phyloP scores from a whole-genome alignment of 2,329 filamentous ascomycete species.

The Fusarium clavum region DNA sequence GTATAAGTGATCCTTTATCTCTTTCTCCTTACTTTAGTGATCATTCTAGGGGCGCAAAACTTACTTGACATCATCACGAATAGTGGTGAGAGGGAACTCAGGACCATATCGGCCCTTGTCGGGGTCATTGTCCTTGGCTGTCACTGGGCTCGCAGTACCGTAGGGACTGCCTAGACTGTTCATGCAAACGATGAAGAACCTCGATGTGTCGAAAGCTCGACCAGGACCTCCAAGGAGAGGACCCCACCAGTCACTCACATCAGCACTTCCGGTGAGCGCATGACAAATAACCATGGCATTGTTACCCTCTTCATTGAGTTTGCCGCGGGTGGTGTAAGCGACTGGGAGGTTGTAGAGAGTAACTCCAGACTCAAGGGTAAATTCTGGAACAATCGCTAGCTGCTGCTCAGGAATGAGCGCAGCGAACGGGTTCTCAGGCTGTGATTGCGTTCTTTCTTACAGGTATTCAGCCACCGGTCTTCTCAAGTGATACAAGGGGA shows the following conservation, averaged over 20 bases:
- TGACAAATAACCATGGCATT: conserved; percentile 85
- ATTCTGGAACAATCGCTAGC: conserved; percentile 86
- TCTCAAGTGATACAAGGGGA: conserved; percentile 23
- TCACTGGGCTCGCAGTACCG: conserved; percentile 88
- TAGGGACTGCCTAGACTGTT: conserved; percentile 89
- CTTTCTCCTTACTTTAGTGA: background rate
- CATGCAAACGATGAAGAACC: conserved; percentile 88
- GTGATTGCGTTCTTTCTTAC: conserved; percentile 72
- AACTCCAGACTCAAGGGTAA: conserved; percentile 92
- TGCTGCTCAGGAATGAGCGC: conserved; percentile 88
- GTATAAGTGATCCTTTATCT: background rate
- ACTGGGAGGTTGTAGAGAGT: conserved; percentile 80
- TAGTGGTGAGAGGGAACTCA: conserved; percentile 95
- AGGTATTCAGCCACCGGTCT: conserved; percentile 71
- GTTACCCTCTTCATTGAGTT: conserved; percentile 67
- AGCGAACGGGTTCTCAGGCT: conserved; percentile 93
- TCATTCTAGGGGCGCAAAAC: background rate
- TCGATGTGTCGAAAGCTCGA: conserved; percentile 81
- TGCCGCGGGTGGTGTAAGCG: conserved; percentile 74
- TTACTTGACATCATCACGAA: conserved; percentile 94
- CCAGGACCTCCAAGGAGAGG: conserved; percentile 82
- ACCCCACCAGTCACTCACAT: conserved; percentile 91
- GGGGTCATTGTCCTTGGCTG: conserved; percentile 83
- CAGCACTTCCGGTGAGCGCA: conserved; percentile 85
- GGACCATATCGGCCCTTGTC: conserved; percentile 85